These are phyloP conservation scores for Pyricularia pennisetigena DNA, from an alignment of 2,329 filamentous ascomycete genomes.

Conservation along the genomic window DNA sequence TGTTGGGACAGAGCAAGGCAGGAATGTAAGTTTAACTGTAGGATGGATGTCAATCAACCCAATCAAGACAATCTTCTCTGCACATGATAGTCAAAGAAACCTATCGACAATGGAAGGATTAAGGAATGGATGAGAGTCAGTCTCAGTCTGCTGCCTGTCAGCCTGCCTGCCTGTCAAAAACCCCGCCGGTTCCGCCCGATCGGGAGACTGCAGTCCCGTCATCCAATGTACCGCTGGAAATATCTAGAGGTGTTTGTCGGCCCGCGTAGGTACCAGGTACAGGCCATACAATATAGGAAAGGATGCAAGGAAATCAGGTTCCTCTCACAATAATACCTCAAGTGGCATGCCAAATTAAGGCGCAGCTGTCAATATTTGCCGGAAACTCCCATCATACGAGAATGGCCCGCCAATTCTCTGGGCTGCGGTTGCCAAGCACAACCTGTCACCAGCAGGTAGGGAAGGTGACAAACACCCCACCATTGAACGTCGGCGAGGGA, in stretches of 20 bases:
- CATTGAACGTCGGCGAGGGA: neutral
- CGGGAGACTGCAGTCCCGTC: neutral
- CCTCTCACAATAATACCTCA: neutral
- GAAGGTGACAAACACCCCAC: neutral
- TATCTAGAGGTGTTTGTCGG: too few species aligned
- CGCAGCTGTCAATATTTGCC: neutral
- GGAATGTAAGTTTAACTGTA: too few species aligned
- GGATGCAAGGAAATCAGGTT: neutral
- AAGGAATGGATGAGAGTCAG: neutral
- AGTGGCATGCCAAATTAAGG: neutral
- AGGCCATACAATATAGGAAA: too few species aligned
- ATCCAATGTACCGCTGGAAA: too few species aligned
- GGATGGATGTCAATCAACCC: too few species aligned
- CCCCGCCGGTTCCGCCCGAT: neutral
- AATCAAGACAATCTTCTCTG: too few species aligned
- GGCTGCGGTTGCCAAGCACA: neutral
- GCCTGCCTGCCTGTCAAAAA: neutral
- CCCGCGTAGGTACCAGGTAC: too few species aligned
- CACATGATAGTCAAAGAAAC: neutral
- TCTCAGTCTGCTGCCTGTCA: neutral
- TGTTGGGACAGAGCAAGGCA: too few species aligned
- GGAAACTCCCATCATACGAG: neutral
- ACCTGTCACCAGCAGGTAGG: neutral
- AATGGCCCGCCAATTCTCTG: neutral
- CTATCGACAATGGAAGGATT: neutral